Evolutionary conservation across 108 stramenopile genomes (phyloP), one percentile per base, ranked within the genome.

Genomic region (Skeletonema grethae): DNA sequence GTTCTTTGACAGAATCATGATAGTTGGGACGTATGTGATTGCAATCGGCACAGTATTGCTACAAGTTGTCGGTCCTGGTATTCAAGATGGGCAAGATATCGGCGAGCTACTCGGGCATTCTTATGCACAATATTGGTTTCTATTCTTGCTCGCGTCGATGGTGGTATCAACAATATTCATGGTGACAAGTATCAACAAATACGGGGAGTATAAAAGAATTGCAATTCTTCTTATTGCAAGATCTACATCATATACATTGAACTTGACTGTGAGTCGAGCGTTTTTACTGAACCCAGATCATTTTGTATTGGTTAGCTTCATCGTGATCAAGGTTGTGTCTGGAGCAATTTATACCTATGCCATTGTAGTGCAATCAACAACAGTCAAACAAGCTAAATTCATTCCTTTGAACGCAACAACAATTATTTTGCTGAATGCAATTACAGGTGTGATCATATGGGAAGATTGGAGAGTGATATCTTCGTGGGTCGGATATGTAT

Each of bases 371-470:
- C 82, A 83, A 43, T 65, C 76, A 34, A 69, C 65, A 18, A 41
- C 73, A 15, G 78, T 83, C 8, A 56, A 77, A 32, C 82, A 83
- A 61, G 31, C 46, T 9, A 50, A 30, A 22, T 83, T 79, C 61
- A 63, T 79, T 41, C 82, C 82, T 3, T 15, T 79, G 13, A 79
- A 79, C 38, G 74, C 82, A 11, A 57, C 77, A 13, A 66, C 31
- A 6, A 69, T 79, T 12, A 70, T 79, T 32, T n/a, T 75, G 10
- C 46, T 79, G 9, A 83, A 83, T 71, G 78, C 73, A 0, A 20
- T 79, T 6, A 83, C 82, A 2, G 82, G 82, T 2, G 48, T 83
- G 18, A 57, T 83, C 11, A 61, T 83, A 30, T 83, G 82, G 82
- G 73, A 83, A 70, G 82, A 83, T 41, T 82, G 57, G 50, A 56